A percentile compares a stretch with the other conserved stretches of the same genome.
These are phyloP conservation scores for Fusarium floridanum DNA, from an alignment of 2,329 filamentous ascomycete species.

Conservation along the genomic window DNA sequence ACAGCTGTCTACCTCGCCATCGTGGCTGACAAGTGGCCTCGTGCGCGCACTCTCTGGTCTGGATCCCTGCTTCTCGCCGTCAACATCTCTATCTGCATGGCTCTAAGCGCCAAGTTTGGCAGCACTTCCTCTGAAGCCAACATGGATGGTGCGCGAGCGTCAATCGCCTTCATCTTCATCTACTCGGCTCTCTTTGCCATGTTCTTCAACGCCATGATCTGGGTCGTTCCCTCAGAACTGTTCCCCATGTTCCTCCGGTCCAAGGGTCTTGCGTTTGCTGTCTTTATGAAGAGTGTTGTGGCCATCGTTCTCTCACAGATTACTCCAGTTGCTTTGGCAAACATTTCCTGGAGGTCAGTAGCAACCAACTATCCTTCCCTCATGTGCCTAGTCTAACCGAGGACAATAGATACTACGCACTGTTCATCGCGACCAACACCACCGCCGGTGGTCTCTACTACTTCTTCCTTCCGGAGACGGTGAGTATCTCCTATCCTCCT, in stretches of 20 bases:
- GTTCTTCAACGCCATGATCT: slow-evolving; percentile 51
- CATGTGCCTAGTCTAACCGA: neutral
- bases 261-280: slow-evolving; percentile 41
- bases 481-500: neutral
- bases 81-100: slow-evolving; percentile 46
- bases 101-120: slow-evolving; percentile 40
- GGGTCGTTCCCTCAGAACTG: slow-evolving; percentile 47
- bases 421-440: neutral
- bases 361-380: neutral
- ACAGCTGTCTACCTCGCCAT: slow-evolving; percentile 47
- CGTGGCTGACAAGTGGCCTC: slow-evolving; percentile 49
- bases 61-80: slow-evolving; percentile 37
- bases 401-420: neutral
- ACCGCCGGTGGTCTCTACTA: neutral
- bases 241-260: slow-evolving; percentile 41
- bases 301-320: slow-evolving; percentile 49
- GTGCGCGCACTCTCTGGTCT: slow-evolving; percentile 23
- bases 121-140: slow-evolving; percentile 23
- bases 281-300: slow-evolving; percentile 44
- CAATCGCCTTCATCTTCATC: slow-evolving; percentile 50
- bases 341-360: slow-evolving; percentile 4
- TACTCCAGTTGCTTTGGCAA: slow-evolving; percentile 39
- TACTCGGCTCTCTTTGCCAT: slow-evolving; percentile 47
- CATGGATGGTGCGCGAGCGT: slow-evolving; percentile 38
- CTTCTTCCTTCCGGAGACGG: neutral